Evolutionary conservation across 352 stramenopile genomes (phyloP), one percentile per base, ranked within the genome.

Genomic region (Phytophthora nicotianae): DNA sequence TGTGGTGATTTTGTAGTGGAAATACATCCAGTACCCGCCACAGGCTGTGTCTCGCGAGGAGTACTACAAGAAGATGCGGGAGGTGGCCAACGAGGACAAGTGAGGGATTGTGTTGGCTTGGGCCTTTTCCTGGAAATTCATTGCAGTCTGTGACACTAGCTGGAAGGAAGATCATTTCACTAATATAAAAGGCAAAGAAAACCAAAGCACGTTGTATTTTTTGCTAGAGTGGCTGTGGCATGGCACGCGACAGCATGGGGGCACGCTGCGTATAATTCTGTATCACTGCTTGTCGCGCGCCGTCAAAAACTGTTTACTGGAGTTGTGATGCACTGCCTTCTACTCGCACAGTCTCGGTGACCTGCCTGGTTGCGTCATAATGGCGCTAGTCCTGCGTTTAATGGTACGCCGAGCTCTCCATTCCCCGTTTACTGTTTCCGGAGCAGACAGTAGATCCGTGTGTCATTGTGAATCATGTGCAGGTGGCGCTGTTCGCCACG

Each of bases 381-480:
- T 5, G 2, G 42, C 5, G 53, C 50, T 50, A 54, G 50, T 54
- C 16, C 33, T 20, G 46, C 46, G 17, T 17, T 45, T 55, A 16
- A 35, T 19, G 17, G 14, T 29, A 40, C 50, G 42, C n/a, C 19
- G 9, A 43, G 17, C 26, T 20, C 48, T 37, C 20, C 14, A 32
- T 27, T 23, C 33, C 48, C 20, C 35, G 32, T 50, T 79, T 89
- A 96, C 61, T 96, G 88, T 79, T 93, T 93, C 77, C 88, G 70
- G 68, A 96, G 79, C 51, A 96, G 75, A 65, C 86, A 93, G 84
- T 98, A 99, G 55, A 99, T 94, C 45, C 91, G 81, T 74, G 92
- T 97, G 82, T 99, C 97, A 50, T 98, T 98, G 77, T 98, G 79
- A 81, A 99, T 97, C 79, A 97, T 97, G 65, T 96, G 94, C 66